phyloP scores from a whole-genome alignment of 257 asterid species.

The Przewalskia tangutica region DNA sequence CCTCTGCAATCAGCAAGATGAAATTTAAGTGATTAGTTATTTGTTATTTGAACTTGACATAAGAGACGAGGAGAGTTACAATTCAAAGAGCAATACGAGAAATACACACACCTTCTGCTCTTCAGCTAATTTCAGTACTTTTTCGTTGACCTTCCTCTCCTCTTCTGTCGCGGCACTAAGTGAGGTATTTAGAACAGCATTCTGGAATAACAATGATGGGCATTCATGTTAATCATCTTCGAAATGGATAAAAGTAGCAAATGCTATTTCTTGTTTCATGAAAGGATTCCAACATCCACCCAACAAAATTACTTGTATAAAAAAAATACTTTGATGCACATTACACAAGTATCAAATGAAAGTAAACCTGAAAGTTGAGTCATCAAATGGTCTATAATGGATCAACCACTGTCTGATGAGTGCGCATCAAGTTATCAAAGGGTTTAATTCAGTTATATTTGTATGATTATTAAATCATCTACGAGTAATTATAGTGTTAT shows the following conservation, averaged over 20 bases:
- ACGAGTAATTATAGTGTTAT: neutral
- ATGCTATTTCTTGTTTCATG: neutral
- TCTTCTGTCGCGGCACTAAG: conserved; percentile 48
- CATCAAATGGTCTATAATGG: neutral
- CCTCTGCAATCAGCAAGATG: conserved; percentile 44
- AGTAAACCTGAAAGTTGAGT: neutral
- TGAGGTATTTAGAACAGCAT: conserved; percentile 53
- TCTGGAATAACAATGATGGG: conserved; percentile 30
- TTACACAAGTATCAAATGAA: neutral
- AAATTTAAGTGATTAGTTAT: conserved; percentile 5
- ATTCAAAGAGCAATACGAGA: conserved; percentile 4
- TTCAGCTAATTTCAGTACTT: conserved; percentile 68
- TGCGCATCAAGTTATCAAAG: neutral
- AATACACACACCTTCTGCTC: conserved; percentile 60
- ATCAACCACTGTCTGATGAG: neutral
- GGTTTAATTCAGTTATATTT: neutral
- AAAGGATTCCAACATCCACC: neutral
- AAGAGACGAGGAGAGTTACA: conserved; percentile 6
- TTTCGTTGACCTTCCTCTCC: conserved; percentile 57
- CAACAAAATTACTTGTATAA: neutral
- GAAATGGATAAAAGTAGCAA: neutral
- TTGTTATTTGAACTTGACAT: conserved; percentile 7
- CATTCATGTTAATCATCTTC: conserved; percentile 4
- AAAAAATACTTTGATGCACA: neutral
- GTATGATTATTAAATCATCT: neutral